Evolutionary conservation across 1,284 basidiomycete genomes (phyloP).

Genomic region (Macrocystidia cucumis): DNA sequence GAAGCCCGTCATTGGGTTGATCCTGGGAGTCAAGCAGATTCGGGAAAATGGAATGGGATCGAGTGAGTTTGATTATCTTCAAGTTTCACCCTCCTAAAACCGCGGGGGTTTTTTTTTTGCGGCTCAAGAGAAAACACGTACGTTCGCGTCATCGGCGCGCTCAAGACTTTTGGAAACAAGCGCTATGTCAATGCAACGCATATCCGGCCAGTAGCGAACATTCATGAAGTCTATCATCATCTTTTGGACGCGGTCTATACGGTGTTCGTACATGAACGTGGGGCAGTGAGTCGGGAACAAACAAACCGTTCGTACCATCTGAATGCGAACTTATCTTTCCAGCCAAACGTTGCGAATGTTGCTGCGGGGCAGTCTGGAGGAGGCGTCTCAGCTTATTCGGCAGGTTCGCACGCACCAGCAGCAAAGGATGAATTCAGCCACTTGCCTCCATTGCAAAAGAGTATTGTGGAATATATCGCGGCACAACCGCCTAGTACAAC

Average conservation of each 20-base stretch:
- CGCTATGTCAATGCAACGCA: constrained; percentile 75
- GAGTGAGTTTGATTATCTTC: constrained; percentile 27
- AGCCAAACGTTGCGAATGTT: constrained; percentile 5
- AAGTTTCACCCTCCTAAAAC: too few species aligned
- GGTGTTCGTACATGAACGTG: constrained; percentile 39
- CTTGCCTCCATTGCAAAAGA: constrained; percentile 54
- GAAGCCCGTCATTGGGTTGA: constrained; percentile 91
- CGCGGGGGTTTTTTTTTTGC: not conserved
- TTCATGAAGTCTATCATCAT: constrained; percentile 84
- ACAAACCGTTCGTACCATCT: too few species aligned
- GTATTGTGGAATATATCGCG: constrained; percentile 57
- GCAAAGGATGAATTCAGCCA: constrained; percentile 42
- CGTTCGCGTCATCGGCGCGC: constrained; percentile 83
- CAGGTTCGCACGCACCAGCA: constrained; percentile 21
- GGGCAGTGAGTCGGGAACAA: constrained; percentile 33
- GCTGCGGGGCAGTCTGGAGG: constrained; percentile 10
- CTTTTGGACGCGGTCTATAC: constrained; percentile 43
- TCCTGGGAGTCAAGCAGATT: constrained; percentile 42
- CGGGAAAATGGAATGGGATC: constrained; percentile 31
- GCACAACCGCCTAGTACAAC: constrained; percentile 34
- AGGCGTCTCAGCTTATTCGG: constrained; percentile 22
- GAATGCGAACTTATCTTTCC: too few species aligned
- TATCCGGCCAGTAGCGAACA: constrained; percentile 64
- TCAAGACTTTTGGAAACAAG: constrained; percentile 84
- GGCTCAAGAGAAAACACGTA: constrained; percentile 62